Evolutionary conservation across 2,329 filamentous ascomycete species (phyloP), one percentile per base, ranked within the genome.

Genomic region (Lasiodiplodia citricola): DNA sequence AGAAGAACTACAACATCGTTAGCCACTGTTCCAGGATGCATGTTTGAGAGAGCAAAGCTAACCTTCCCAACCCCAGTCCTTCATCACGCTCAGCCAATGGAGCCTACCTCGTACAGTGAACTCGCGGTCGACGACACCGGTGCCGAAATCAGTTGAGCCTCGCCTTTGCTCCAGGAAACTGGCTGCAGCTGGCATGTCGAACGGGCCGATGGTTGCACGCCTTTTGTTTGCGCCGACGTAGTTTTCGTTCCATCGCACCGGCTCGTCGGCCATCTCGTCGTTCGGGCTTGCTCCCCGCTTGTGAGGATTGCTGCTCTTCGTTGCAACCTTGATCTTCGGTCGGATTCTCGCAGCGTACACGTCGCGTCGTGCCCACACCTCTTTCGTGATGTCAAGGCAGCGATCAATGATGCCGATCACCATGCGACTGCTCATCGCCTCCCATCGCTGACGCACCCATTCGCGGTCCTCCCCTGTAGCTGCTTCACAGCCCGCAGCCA

Each of bases 51-150:
- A 35, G 35, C n/a, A 23, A 31, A 18, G 81, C 85, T 80, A 81
- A 91, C 89, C 86, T 84, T 92, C 89, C 89, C 90, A 92, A n/a
- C 84, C 81, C 88, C 88, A 91, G 72, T 91, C 89, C 70, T 86
- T 86, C 60, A 92, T 92, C 52, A 92, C 88, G 47, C 89, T 87
- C 10, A 91, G 82, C 90, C 90, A 92, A 78, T 92, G 90, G 74
- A 90, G 78, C 56, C 83, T 83, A 3, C 90, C 90, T 71, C 87
- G 84, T n/a, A 92, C 88, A 3, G 88, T 91, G 74, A 87, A 85
- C 63, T 90, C 87, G 66, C 82, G 82, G 70, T 90, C 86, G 70
- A 88, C 81, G 52, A 83, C 80, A 69, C 80, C 79, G 10, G 73
- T 74, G 25, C 70, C 68, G 6, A 68, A 41, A 21, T 74, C 72